Evolutionary conservation across 257 asterid genomes (phyloP).

Genomic region (Salvia rosmarinus): DNA sequence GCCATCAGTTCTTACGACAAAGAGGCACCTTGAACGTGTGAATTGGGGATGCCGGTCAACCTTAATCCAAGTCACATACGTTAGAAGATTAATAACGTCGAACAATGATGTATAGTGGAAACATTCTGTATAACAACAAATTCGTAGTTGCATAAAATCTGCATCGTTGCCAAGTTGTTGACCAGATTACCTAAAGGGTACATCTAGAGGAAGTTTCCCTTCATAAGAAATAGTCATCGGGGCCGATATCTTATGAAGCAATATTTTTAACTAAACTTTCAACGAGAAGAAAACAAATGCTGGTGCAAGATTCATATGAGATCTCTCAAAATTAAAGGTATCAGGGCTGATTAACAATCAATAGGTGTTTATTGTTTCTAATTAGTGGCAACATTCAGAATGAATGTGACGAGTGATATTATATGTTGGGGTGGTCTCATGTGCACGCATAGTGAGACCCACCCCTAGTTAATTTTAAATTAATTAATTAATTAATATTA

Average conservation of each 20-base stretch:
- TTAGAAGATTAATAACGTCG: background rate
- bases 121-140: background rate
- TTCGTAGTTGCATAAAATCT: background rate
- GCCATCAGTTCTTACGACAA: constrained; percentile 89
- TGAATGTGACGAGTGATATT: background rate
- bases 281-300: background rate
- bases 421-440: no score
- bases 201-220: background rate
- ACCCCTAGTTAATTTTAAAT: no score
- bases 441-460: no score
- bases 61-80: constrained; percentile 42
- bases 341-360: background rate
- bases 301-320: background rate
- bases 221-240: background rate
- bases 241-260: background rate
- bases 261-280: background rate
- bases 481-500: no score
- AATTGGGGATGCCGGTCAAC: constrained; percentile 95
- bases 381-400: background rate
- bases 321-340: background rate
- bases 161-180: background rate
- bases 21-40: constrained; percentile 82
- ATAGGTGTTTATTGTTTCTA: background rate
- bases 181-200: background rate
- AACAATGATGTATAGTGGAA: background rate